Evolutionary conservation across 208 protist species (phyloP).

Genomic region (Leishmania amazonensis): DNA sequence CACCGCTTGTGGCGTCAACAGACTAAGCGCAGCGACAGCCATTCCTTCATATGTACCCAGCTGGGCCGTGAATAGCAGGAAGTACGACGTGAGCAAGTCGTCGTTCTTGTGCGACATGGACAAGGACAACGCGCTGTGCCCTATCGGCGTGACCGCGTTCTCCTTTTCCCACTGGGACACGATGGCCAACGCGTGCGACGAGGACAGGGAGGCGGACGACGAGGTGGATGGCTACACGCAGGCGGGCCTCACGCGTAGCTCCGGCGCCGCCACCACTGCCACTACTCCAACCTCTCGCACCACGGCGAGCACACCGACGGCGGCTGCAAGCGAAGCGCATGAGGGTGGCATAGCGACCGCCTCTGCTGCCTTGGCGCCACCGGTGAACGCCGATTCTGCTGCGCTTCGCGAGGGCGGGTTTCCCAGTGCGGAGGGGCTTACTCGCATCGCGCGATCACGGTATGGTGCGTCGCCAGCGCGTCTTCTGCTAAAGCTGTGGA

Average conservation of each 20-base stretch:
- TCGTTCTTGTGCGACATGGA: neutral
- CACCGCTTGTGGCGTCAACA: neutral
- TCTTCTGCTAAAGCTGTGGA: slow-evolving; percentile 57
- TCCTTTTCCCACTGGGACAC: neutral
- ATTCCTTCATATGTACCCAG: slow-evolving; percentile 20
- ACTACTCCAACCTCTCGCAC: slow-evolving; percentile 15
- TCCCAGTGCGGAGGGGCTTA: slow-evolving; percentile 20
- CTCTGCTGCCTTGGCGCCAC: neutral
- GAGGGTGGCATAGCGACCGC: neutral
- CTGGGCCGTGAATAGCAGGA: slow-evolving; percentile 6
- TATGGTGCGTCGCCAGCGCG: slow-evolving; percentile 30
- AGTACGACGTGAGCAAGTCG: neutral
- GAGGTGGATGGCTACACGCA: slow-evolving; percentile 26
- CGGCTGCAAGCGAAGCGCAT: neutral
- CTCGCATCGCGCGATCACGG: slow-evolving; percentile 13
- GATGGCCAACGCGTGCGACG: neutral
- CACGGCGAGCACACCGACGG: slow-evolving; percentile 6
- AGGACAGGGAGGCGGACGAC: slow-evolving; percentile 15
- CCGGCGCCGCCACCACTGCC: slow-evolving; percentile 8
- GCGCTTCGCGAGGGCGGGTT: neutral
- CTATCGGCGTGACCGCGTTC: neutral
- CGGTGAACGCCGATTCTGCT: neutral
- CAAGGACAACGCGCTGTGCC: neutral
- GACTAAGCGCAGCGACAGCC: neutral
- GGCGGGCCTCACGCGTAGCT: slow-evolving; percentile 17